phyloP scores from a whole-genome alignment of 148 eudicot species.

The Amaranthus cruentus region DNA sequence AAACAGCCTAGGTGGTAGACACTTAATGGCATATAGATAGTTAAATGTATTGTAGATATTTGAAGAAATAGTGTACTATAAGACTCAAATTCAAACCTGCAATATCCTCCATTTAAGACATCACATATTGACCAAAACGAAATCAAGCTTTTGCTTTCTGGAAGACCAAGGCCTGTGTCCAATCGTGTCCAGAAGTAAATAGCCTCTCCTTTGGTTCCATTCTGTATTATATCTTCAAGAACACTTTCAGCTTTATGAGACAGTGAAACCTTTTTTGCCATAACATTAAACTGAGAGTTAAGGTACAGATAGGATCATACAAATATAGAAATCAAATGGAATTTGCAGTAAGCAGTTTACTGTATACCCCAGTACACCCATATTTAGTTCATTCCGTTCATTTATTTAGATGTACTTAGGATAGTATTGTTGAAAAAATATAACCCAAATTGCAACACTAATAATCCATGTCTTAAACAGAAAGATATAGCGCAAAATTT shows the following conservation, averaged over 20 bases:
- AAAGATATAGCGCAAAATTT: conserved; percentile 7
- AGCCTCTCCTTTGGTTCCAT: conserved; percentile 62
- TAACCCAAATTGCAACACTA: conserved; percentile 1
- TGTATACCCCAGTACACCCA: conserved; percentile 7
- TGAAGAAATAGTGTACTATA: background rate
- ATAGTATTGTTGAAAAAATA: background rate
- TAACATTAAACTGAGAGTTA: conserved; percentile 25
- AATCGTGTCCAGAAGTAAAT: conserved; percentile 77
- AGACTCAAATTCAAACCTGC: conserved; percentile 47
- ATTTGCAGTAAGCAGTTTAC: conserved; percentile 1
- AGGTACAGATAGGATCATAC: conserved; percentile 15
- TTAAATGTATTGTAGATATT: too few relatives aligned
- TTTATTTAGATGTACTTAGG: background rate
- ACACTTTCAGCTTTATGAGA: conserved; percentile 62
- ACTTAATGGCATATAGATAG: too few relatives aligned
- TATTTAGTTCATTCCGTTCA: background rate
- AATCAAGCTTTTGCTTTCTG: conserved; percentile 40
- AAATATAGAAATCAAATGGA: background rate
- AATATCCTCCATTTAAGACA: conserved; percentile 82
- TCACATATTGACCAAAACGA: conserved; percentile 95
- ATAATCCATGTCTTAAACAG: too few relatives aligned
- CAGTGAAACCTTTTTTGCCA: conserved; percentile 64
- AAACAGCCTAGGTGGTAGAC: too few relatives aligned
- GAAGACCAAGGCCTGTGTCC: conserved; percentile 46
- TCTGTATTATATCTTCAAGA: conserved; percentile 64